Percentiles rank a stretch among this genome's conserved stretches.
Conservation (phyloP, 148 eudicot genomes). For the Fagopyrum tataricum region DNA sequence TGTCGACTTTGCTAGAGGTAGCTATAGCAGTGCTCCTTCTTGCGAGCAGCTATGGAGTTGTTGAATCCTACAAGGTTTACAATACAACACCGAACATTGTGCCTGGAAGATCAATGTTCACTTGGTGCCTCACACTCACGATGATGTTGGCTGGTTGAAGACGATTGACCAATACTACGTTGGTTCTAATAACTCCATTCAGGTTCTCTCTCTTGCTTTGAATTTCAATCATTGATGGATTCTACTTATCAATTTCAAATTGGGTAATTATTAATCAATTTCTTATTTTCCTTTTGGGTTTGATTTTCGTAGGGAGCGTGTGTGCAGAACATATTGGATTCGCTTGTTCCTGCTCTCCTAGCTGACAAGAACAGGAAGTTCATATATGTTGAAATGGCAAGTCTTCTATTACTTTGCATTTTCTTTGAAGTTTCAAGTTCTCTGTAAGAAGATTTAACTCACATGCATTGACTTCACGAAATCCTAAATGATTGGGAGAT, state of each 20-base stretch:
- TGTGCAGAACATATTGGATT: constrained; percentile 80
- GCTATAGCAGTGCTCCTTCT: constrained; percentile 1
- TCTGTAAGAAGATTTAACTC: not conserved
- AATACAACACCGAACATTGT: constrained; percentile 56
- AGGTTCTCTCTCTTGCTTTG: constrained; percentile 26
- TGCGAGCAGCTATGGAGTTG: constrained; percentile 15
- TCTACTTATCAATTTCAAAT: not conserved
- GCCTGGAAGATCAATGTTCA: constrained; percentile 76
- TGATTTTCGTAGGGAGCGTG: constrained; percentile 53
- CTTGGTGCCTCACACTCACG: constrained; percentile 81
- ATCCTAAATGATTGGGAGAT: too few relatives aligned
- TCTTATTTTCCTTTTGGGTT: not conserved
- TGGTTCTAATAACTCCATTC: constrained; percentile 83
- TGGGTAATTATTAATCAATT: not conserved
- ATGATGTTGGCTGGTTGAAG: constrained; percentile 93
- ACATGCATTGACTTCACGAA: not conserved
- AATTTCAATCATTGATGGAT: not conserved
- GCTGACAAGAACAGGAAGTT: constrained; percentile 84
- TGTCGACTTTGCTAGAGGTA: not conserved
- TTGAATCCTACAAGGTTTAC: constrained; percentile 50
- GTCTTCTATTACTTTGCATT: not conserved
- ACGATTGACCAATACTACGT: constrained; percentile 94
- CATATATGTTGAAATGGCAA: constrained; percentile 78
- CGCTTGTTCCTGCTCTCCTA: constrained; percentile 68
- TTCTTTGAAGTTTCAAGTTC: too few relatives aligned